phyloP scores from a whole-genome alignment of 805 yeast genomes.

The Barnettozyma californica region DNA sequence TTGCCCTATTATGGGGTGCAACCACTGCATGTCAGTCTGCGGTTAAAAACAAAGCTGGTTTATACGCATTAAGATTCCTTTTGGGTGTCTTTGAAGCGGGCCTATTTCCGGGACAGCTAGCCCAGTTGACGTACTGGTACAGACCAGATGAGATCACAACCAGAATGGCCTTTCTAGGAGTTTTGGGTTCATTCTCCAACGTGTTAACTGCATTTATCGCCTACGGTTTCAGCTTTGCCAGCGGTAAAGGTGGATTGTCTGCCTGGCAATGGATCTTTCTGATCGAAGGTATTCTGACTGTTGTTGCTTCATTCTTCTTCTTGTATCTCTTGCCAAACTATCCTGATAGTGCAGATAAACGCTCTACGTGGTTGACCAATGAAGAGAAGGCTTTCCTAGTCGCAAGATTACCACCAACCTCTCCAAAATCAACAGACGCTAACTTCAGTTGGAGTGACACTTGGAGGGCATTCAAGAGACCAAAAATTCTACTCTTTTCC shows the following conservation, averaged over 20 bases:
- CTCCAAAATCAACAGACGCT: constrained; percentile 7
- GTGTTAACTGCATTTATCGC: constrained; percentile 24
- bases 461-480: constrained; percentile 1
- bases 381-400: constrained; percentile 11
- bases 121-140: constrained; percentile 23
- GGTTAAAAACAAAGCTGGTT: constrained; percentile 11
- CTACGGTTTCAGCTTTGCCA: constrained; percentile 16
- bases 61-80: constrained; percentile 14
- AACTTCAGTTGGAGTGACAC: constrained; percentile 1
- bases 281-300: constrained; percentile 17
- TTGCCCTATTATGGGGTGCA: constrained; percentile 12
- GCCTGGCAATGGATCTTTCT: constrained; percentile 22
- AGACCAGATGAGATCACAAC: constrained; percentile 20
- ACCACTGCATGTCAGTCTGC: constrained; percentile 17
- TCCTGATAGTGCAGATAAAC: constrained; percentile 14
- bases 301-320: constrained; percentile 6
- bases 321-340: constrained; percentile 16
- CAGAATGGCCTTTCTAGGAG: constrained; percentile 24
- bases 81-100: constrained; percentile 21
- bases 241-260: constrained; percentile 12
- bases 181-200: constrained; percentile 22
- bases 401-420: constrained; percentile 6
- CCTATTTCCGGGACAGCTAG: constrained; percentile 15
- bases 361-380: constrained; percentile 10
- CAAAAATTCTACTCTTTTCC: constrained; percentile 11